A percentile compares a stretch with the other conserved stretches of the same genome.
Conservation (phyloP, 2,329 filamentous ascomycete species). For the Lachnum nothofagi region DNA sequence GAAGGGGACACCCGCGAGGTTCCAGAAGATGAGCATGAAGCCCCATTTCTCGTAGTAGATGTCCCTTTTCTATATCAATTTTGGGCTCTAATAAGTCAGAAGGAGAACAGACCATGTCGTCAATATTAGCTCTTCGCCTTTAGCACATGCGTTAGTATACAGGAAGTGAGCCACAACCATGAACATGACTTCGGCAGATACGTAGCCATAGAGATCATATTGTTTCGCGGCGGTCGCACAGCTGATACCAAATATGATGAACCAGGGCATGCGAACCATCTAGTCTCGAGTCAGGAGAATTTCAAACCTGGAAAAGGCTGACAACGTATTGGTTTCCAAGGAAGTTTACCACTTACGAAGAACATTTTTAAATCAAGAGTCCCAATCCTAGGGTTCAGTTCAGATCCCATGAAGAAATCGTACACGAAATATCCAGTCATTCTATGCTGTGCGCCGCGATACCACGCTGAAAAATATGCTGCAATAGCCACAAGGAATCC, state of each 20-base stretch:
- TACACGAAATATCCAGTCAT: slow-evolving; percentile 82
- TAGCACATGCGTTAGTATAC: slow-evolving; percentile 86
- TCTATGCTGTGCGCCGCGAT: slow-evolving; percentile 77
- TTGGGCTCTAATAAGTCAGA: background rate
- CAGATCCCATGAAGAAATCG: slow-evolving; percentile 87
- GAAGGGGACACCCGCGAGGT: slow-evolving; percentile 82
- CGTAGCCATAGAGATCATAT: slow-evolving; percentile 78
- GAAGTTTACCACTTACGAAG: too few relatives aligned
- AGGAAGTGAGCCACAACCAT: slow-evolving; percentile 85
- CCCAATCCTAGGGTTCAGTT: slow-evolving; percentile 80
- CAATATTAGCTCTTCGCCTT: slow-evolving; percentile 86
- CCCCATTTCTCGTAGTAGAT: slow-evolving; percentile 98
- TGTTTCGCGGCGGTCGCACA: slow-evolving; percentile 74
- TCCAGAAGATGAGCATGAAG: slow-evolving; percentile 98
- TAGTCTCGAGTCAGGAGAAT: too few relatives aligned
- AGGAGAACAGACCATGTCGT: slow-evolving; percentile 60
- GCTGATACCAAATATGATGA: slow-evolving; percentile 74
- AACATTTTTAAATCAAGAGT: slow-evolving; percentile 93
- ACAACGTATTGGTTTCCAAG: too few relatives aligned
- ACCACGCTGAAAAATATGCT: slow-evolving; percentile 80
- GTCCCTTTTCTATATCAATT: slow-evolving; percentile 50
- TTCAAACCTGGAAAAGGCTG: too few relatives aligned
- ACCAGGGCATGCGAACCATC: slow-evolving; percentile 92
- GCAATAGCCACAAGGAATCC: slow-evolving; percentile 78
- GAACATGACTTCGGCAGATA: slow-evolving; percentile 77